A percentile compares a stretch with the other conserved stretches of the same genome.
Evolutionary conservation across 1,139 yeast species (phyloP).

Genomic region (Saccharomyces hybrid): DNA sequence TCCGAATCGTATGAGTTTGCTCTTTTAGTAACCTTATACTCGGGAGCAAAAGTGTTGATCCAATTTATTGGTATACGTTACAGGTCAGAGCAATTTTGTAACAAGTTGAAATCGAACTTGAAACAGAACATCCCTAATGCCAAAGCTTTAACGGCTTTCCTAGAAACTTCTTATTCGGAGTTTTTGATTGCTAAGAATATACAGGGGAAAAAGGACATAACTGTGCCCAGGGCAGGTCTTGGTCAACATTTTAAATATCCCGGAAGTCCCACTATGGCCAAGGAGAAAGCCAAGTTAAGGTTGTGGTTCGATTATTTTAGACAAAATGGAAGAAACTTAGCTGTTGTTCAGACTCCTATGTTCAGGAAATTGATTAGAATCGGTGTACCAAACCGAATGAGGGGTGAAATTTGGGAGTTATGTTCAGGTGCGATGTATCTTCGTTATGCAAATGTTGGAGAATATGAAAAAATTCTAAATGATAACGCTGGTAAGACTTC

Average conservation of each 20-base stretch:
- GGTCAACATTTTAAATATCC: slow-evolving; percentile 82
- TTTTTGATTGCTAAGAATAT: slow-evolving; percentile 61
- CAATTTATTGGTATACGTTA: slow-evolving; percentile 75
- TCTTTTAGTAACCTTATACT: slow-evolving; percentile 59
- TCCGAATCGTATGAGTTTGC: slow-evolving; percentile 74
- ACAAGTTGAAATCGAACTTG: slow-evolving; percentile 52
- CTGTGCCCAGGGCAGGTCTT: slow-evolving; percentile 75
- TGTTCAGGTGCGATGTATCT: slow-evolving; percentile 79
- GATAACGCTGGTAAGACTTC: slow-evolving; percentile 60
- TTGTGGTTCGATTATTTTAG: slow-evolving; percentile 89
- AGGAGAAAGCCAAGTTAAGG: slow-evolving; percentile 81
- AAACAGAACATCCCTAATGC: slow-evolving; percentile 58
- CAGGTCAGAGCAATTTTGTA: slow-evolving; percentile 75
- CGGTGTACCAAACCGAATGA: slow-evolving; percentile 81
- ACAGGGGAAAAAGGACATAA: slow-evolving; percentile 35
- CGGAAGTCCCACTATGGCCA: slow-evolving; percentile 69
- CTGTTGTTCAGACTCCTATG: slow-evolving; percentile 64
- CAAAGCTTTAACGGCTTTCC: slow-evolving; percentile 55
- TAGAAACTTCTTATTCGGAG: slow-evolving; percentile 76
- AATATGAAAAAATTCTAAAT: slow-evolving; percentile 50
- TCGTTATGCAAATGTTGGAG: slow-evolving; percentile 55
- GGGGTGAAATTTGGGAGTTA: slow-evolving; percentile 96
- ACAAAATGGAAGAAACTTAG: slow-evolving; percentile 75
- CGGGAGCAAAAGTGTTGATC: slow-evolving; percentile 54
- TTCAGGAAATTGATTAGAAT: slow-evolving; percentile 79